These are phyloP conservation scores for Onygenales sp. DNA, from an alignment of 2,329 filamentous ascomycete species.

Conservation along the genomic window DNA sequence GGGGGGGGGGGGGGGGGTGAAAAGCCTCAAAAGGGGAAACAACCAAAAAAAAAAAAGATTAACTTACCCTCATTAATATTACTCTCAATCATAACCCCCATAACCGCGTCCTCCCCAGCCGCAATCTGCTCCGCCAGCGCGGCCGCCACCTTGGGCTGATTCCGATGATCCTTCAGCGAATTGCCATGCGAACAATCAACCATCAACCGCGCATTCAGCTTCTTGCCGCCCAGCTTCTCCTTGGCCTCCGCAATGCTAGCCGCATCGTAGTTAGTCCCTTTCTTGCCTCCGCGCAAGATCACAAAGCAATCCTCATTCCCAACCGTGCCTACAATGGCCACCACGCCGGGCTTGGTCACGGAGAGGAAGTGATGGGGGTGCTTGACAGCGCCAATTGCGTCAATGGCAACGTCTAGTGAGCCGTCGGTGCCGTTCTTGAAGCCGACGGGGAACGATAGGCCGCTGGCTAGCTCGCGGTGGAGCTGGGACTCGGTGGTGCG, in stretches of 20 bases:
- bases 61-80: conserved; percentile 80
- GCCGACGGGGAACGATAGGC: conserved; percentile 91
- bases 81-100: conserved; percentile 98
- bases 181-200: conserved; percentile 98
- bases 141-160: conserved; percentile 88
- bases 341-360: conserved; percentile 91
- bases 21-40: not conserved
- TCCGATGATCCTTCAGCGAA: conserved; percentile 91
- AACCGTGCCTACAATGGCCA: conserved; percentile 85
- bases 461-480: conserved; percentile 87
- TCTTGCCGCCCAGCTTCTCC: conserved; percentile 64
- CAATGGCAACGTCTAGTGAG: conserved; percentile 77
- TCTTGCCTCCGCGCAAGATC: conserved; percentile 84
- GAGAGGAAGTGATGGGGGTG: conserved; percentile 96
- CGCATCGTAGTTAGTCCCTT: conserved; percentile 88
- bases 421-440: conserved; percentile 99
- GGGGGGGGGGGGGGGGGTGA: too few relatives aligned
- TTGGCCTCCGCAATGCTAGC: conserved; percentile 78
- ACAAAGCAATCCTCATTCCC: conserved; percentile 98
- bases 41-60: not conserved
- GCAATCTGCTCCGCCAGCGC: conserved; percentile 75
- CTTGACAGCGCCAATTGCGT: conserved; percentile 85
- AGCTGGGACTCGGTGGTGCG: conserved; percentile 93
- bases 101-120: conserved; percentile 73
- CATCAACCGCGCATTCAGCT: conserved; percentile 73